Evolutionary conservation across 1,139 yeast genomes (phyloP), one percentile per base, ranked within the genome.

Genomic region (Candida dubliniensis): DNA sequence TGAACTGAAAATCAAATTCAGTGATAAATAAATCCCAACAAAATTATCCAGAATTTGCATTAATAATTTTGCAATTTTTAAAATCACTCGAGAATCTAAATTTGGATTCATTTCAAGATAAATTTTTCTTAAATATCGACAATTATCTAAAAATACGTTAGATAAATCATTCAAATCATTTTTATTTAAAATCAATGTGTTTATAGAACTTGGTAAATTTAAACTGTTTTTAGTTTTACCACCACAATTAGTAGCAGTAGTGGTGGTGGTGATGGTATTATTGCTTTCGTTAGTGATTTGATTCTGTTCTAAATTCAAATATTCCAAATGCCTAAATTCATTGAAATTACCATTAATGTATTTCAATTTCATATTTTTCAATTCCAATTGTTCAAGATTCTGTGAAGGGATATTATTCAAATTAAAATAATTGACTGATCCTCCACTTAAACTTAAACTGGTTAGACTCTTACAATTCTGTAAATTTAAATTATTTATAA

Each of bases 301-400:
- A 48, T 48, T 48, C 7, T 38, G 27, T 34, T 46, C 48, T 11
- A 48, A 34, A 31, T 48, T 44, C n/a, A 48, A 40, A 23, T 37
- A 34, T 14, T 25, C 35, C 18, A 48, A 29, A 8, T 36, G 13
- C 11, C 24, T 34, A 23, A 45, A 43, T 8, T 33, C 15, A 11
- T 43, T 36, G 26, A 48, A 48, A 26, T 31, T 34, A 3, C 51
- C 51, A 9, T 18, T 11, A 3, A 46, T 10, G 7, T 33, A 27
- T 25, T 29, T 24, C 8, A 46, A 26, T n/a, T 38, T 37, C 48
- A 46, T 41, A 15, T 42, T 48, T 31, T 31, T 43, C 13, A 48
- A 40, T 27, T 34, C 47, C 9, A 48, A 26, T 8, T 36, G 30
- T 32, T 42, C 41, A 12, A 47, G 26, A 3, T 37, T 26, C 5